phyloP scores from a whole-genome alignment of 1,284 basidiomycete genomes.

The Irpex sp. region DNA sequence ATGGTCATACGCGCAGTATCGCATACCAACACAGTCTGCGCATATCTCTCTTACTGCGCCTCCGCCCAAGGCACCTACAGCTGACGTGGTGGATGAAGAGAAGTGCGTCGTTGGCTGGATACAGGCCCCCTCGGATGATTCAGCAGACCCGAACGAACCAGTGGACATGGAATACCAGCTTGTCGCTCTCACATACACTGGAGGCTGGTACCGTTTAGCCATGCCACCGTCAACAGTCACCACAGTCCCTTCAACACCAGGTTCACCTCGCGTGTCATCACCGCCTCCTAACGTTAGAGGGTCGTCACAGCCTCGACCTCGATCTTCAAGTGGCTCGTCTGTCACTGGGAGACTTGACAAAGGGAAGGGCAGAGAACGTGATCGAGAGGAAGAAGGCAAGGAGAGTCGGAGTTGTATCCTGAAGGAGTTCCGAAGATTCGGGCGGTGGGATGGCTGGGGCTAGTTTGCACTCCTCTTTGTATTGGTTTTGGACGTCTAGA shows the following conservation, averaged over 20 bases:
- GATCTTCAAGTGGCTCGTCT: conserved; percentile 54
- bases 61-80: conserved; percentile 49
- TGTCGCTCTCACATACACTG: conserved; percentile 81
- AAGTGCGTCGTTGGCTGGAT: conserved; percentile 86
- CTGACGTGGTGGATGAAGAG: conserved; percentile 76
- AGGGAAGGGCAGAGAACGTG: conserved; percentile 62
- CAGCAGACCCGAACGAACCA: conserved; percentile 23
- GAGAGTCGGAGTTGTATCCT: conserved; percentile 63
- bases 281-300: conserved; percentile 40
- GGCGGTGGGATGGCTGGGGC: conserved; percentile 85
- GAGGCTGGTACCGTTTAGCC: conserved; percentile 90
- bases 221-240: conserved; percentile 48
- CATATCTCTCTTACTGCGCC: conserved; percentile 72
- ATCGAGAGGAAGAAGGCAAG: conserved; percentile 52
- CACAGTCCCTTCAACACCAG: conserved; percentile 16
- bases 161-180: conserved; percentile 64
- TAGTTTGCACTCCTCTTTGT: conserved; percentile 24
- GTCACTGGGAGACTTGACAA: conserved; percentile 47
- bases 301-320: conserved; percentile 34
- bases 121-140: conserved; percentile 43
- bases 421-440: conserved; percentile 75
- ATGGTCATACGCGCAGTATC: conserved; percentile 92
- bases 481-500: no score
- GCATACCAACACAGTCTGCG: conserved; percentile 81
- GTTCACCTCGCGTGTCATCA: conserved; percentile 23